Conservation (phyloP, 345 rosid genomes). For the Physaria fendleri region DNA sequence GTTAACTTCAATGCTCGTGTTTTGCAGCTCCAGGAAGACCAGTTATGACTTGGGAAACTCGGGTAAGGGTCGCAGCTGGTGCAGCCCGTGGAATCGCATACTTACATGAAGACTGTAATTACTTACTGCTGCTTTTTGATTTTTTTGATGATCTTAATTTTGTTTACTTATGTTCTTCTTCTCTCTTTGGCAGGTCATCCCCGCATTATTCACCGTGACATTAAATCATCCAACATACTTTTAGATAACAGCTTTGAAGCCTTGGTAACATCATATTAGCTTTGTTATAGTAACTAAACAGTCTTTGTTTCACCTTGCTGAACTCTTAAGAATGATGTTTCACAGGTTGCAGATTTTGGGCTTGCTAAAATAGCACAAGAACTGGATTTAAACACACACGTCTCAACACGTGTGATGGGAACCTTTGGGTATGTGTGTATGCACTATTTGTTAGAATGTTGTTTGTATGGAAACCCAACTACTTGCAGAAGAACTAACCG, state of each 20-base stretch:
- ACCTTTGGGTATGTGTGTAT: constrained; percentile 68
- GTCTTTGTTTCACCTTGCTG: background rate
- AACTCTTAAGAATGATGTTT: background rate
- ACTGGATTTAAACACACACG: constrained; percentile 81
- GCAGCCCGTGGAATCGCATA: constrained; percentile 99
- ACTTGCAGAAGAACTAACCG: background rate
- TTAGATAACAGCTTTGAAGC: constrained; percentile 85
- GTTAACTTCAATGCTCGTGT: background rate
- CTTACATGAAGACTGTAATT: constrained; percentile 97
- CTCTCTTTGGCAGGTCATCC: constrained; percentile 71
- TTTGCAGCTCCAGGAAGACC: constrained; percentile 63
- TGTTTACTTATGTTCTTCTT: background rate
- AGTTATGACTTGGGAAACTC: constrained; percentile 76
- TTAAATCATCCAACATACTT: constrained; percentile 94
- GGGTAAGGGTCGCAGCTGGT: constrained; percentile 88
- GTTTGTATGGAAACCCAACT: background rate
- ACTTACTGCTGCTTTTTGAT: constrained; percentile 19
- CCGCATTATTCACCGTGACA: constrained; percentile 95
- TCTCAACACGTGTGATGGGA: constrained; percentile 96
- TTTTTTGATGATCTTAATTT: background rate
- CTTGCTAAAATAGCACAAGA: constrained; percentile 89
- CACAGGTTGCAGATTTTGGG: constrained; percentile 93
- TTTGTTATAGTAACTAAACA: background rate
- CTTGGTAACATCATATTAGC: constrained; percentile 45
- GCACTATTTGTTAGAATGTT: background rate